These are phyloP conservation scores for Blastobotrys mokoenaii DNA, from an alignment of 805 yeast species.

Conservation along the genomic window DNA sequence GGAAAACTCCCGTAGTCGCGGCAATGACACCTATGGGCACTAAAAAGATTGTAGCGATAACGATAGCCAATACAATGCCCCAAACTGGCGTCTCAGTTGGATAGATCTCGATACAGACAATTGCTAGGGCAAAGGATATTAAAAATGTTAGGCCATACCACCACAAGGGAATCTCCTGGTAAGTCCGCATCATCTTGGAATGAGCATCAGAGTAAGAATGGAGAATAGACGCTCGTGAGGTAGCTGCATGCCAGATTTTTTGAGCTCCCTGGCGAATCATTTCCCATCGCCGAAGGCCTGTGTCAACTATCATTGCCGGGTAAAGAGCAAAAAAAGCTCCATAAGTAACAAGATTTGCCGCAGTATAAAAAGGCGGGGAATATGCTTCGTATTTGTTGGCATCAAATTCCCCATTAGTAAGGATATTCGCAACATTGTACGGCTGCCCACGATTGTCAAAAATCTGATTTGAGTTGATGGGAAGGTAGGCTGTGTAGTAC, in stretches of 20 bases:
- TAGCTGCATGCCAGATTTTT: constrained; percentile 9
- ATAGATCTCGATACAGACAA: constrained; percentile 16
- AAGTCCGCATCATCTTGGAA: constrained; percentile 39
- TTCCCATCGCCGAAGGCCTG: constrained; percentile 14
- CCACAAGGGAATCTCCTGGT: constrained; percentile 45
- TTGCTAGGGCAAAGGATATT: constrained; percentile 30
- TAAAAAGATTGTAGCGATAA: constrained; percentile 47
- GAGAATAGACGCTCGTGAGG: constrained; percentile 1
- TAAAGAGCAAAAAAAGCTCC: constrained; percentile 50
- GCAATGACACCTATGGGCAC: constrained; percentile 55
- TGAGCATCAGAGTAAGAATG: constrained; percentile 23
- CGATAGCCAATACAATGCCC: constrained; percentile 42
- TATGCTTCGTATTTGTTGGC: constrained; percentile 42
- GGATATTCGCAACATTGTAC: constrained; percentile 40
- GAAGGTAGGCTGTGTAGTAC: constrained; percentile 53
- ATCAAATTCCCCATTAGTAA: constrained; percentile 33
- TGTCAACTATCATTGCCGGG: constrained; percentile 45
- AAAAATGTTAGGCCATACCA: constrained; percentile 31
- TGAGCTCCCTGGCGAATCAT: constrained; percentile 16
- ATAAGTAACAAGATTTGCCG: constrained; percentile 37
- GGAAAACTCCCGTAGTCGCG: constrained; percentile 48
- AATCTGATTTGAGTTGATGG: constrained; percentile 46
- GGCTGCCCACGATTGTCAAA: constrained; percentile 45
- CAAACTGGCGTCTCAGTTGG: constrained; percentile 32
- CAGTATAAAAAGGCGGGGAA: constrained; percentile 62